Evolutionary conservation across 805 yeast genomes (phyloP).

Genomic region (baker's yeast (Saccharomyces cerevisiae)): DNA sequence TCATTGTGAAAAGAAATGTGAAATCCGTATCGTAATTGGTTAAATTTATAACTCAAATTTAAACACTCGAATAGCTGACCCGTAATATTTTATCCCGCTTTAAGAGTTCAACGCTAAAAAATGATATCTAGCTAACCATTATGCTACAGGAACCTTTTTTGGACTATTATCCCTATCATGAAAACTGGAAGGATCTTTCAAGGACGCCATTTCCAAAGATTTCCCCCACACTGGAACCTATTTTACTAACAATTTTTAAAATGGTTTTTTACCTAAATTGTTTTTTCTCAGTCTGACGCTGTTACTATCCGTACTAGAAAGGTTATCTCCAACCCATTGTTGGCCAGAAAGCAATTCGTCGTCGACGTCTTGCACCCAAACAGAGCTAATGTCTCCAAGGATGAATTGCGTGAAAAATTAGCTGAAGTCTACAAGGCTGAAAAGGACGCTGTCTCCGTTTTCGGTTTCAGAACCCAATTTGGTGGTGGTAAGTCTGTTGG

Average conservation of each 20-base stretch:
- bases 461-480: slow-evolving; percentile 98
- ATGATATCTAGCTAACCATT: background rate
- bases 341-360: slow-evolving; percentile 99
- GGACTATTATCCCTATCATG: background rate
- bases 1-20: background rate
- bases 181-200: background rate
- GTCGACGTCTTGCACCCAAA: slow-evolving; percentile 99
- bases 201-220: background rate
- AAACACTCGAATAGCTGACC: background rate
- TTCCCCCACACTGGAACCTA: background rate
- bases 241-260: slow-evolving; percentile 12
- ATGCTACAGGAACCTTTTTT: background rate
- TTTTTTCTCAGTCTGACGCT: slow-evolving; percentile 77
- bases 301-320: slow-evolving; percentile 99
- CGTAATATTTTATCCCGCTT: background rate
- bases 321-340: slow-evolving; percentile 97
- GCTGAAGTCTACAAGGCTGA: slow-evolving; percentile 85
- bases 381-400: slow-evolving; percentile 98
- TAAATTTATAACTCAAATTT: background rate
- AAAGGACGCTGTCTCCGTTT: slow-evolving; percentile 91
- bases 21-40: background rate
- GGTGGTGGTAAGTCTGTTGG: slow-evolving; percentile 99
- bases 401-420: slow-evolving; percentile 92
- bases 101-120: background rate
- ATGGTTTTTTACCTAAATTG: background rate